These are phyloP conservation scores for Backusella luteola DNA, from an alignment of 192 early-diverging fungal genomes.

Conservation along the genomic window DNA sequence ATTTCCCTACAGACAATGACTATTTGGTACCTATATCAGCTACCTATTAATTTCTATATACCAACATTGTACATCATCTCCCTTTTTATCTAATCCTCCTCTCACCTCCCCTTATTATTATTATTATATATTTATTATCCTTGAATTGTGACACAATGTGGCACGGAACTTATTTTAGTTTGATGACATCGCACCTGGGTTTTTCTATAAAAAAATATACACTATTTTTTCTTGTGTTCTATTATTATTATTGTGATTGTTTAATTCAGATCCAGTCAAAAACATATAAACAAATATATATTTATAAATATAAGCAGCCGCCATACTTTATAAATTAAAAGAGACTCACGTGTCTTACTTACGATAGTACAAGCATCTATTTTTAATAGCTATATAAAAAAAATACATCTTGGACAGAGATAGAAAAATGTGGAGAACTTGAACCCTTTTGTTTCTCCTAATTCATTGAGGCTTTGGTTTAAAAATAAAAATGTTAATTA, in stretches of 20 bases:
- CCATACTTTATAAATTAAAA: background rate
- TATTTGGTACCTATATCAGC: conserved; percentile 14
- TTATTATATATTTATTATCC: background rate
- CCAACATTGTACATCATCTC: conserved; percentile 5
- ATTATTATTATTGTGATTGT: conserved; percentile 6
- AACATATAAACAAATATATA: background rate
- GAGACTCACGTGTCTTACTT: background rate
- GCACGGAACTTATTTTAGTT: conserved; percentile 7
- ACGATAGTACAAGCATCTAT: background rate
- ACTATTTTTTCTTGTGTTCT: conserved; percentile 7
- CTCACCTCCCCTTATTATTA: background rate
- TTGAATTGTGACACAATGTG: conserved; percentile 3
- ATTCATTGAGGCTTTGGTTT: background rate
- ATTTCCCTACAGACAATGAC: background rate
- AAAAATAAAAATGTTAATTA: background rate
- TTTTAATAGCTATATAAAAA: background rate
- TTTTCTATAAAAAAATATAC: conserved; percentile 11
- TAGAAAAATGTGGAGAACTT: background rate
- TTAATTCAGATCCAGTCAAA: background rate
- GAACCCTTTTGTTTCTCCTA: background rate
- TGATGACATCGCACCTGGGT: conserved; percentile 1
- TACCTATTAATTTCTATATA: conserved; percentile 6
- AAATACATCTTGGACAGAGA: background rate
- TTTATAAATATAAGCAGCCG: background rate
- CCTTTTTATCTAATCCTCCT: background rate